Evolutionary conservation across 2,329 filamentous ascomycete genomes (phyloP).

Genomic region (Microdochium paspali): DNA sequence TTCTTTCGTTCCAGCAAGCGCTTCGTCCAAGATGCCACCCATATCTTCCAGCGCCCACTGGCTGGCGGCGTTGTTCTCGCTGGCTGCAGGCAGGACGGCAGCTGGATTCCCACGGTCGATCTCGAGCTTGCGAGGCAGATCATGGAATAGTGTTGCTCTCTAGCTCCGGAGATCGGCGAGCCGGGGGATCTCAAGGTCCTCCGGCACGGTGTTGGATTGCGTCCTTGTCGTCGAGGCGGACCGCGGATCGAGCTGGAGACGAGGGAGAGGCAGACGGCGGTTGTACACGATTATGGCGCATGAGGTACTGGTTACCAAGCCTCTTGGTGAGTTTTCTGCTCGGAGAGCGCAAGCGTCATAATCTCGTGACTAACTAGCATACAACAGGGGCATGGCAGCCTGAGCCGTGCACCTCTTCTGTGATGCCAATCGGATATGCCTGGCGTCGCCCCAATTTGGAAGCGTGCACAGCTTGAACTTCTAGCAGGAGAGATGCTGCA

Average conservation of each 20-base stretch:
- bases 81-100: conserved; percentile 20
- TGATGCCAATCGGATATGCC: neutral
- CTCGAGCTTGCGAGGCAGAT: conserved; percentile 20
- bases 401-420: neutral
- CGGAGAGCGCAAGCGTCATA: neutral
- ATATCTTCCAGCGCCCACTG: conserved; percentile 31
- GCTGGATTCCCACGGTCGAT: conserved; percentile 20
- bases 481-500: no score
- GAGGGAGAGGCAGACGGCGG: conserved; percentile 5
- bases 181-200: conserved; percentile 22
- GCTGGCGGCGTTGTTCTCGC: conserved; percentile 22
- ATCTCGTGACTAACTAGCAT: neutral
- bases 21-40: conserved; percentile 28
- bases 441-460: neutral
- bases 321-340: conserved; percentile 8
- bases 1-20: conserved; percentile 29
- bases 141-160: conserved; percentile 19
- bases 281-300: conserved; percentile 19
- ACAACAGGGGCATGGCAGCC: neutral
- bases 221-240: conserved; percentile 17
- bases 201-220: conserved; percentile 21
- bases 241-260: conserved; percentile 20
- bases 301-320: conserved; percentile 17
- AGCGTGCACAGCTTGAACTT: no score
- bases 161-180: conserved; percentile 21